Conservation (phyloP, 148 eudicot species). For the Fagopyrum esculentum region DNA sequence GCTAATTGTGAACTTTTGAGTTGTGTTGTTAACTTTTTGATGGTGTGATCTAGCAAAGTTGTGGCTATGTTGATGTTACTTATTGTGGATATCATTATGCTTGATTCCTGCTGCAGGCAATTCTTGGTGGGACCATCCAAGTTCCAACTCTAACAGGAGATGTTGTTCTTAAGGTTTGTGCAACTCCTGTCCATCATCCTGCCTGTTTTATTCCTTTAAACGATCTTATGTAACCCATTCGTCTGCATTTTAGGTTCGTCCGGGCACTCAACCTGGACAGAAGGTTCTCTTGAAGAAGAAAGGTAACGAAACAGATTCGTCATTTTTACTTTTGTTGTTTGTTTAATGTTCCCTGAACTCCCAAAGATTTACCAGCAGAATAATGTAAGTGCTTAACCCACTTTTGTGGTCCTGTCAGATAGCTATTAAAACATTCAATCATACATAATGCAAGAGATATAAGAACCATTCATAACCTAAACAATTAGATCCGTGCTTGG, state of each 20-base stretch:
- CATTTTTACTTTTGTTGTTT: neutral
- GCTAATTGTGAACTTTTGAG: neutral
- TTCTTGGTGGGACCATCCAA: constrained; percentile 91
- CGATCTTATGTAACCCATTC: neutral
- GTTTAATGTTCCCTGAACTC: neutral
- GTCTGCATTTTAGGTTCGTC: constrained; percentile 52
- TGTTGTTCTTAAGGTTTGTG: constrained; percentile 79
- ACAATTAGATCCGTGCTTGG: no score
- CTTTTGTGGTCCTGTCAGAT: neutral
- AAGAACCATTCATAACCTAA: neutral
- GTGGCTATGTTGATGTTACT: neutral
- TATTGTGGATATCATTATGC: neutral
- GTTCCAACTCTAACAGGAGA: constrained; percentile 90
- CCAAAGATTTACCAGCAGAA: neutral
- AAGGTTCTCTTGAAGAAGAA: constrained; percentile 87
- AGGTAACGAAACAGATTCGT: constrained; percentile 34
- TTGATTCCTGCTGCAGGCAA: constrained; percentile 52
- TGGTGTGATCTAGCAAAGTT: neutral
- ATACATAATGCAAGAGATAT: neutral
- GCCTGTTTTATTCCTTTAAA: neutral
- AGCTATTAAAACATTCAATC: neutral
- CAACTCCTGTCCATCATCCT: neutral
- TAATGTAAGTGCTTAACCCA: neutral
- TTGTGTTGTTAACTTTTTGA: neutral
- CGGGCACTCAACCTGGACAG: constrained; percentile 98